Evolutionary conservation across 1,284 basidiomycete genomes (phyloP).

Genomic region (Trametes sp.): DNA sequence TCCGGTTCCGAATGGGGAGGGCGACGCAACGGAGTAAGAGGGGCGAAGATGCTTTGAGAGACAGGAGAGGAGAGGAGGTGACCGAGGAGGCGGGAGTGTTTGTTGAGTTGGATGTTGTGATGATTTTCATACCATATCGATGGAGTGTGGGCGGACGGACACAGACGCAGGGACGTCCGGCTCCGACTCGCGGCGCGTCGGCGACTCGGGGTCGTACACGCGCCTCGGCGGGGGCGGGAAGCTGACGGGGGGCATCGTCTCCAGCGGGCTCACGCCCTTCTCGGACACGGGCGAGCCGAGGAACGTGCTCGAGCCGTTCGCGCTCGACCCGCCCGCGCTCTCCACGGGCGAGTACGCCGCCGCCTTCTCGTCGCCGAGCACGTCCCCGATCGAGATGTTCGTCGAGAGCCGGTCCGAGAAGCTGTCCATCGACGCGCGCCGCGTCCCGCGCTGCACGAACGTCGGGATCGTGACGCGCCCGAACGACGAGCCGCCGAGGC

Average conservation of each 20-base stretch:
- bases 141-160: slow-evolving; percentile 27
- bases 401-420: slow-evolving; percentile 43
- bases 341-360: slow-evolving; percentile 36
- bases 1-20: slow-evolving; percentile 12
- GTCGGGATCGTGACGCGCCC: slow-evolving; percentile 42
- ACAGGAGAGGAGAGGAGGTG: not conserved
- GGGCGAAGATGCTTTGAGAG: not conserved
- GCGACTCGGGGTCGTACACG: slow-evolving; percentile 27
- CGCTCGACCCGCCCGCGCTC: slow-evolving; percentile 16
- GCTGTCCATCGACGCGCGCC: slow-evolving; percentile 39
- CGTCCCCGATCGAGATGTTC: slow-evolving; percentile 39
- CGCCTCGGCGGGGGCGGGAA: slow-evolving; percentile 27
- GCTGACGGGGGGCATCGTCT: slow-evolving; percentile 21
- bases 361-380: slow-evolving; percentile 33
- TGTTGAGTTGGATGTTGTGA: not conserved
- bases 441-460: slow-evolving; percentile 39
- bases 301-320: slow-evolving; percentile 33
- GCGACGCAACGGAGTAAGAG: slow-evolving; percentile 16
- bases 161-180: slow-evolving; percentile 35
- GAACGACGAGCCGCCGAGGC: slow-evolving; percentile 28
- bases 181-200: slow-evolving; percentile 16
- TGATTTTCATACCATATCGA: slow-evolving; percentile 35
- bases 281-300: slow-evolving; percentile 31
- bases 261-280: slow-evolving; percentile 21
- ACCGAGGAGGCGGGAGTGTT: slow-evolving; percentile 1